Evolutionary conservation across 2,329 filamentous ascomycete species (phyloP), one percentile per base, ranked within the genome.

Genomic region (Calonectria leucothoes): DNA sequence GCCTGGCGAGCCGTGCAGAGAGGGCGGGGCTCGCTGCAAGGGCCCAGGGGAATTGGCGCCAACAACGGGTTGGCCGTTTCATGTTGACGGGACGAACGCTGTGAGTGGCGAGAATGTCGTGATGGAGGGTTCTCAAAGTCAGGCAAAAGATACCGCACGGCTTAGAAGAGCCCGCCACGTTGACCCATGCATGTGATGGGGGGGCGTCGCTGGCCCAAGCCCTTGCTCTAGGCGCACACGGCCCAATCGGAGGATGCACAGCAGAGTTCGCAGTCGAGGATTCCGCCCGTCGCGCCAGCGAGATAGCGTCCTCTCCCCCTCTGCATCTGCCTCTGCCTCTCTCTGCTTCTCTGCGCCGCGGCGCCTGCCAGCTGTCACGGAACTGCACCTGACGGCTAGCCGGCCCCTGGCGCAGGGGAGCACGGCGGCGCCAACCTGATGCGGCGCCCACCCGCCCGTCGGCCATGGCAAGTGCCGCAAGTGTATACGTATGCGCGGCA

Each of bases 91-190:
- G 59, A 23, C 49, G 66, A 55, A 66, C 39, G 49, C 55, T 37
- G 59, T 72, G 70, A 72, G 59, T 72, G 70, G 70, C 17, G 65
- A 72, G 52, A 59, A 45, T 33, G 33, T 51, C 39, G 27, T 69
- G 66, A 31, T 49, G 66, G 66, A 31, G 39, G 66, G 39, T 63
- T 51, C 55, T 25, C 42, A 51, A 59, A 15, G 66, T n/a, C n/a
- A 67, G 64, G 45, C 48, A 57, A 23, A 29, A 64, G 33, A 29
- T 25, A 37, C 42, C 33, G 45, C 29, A 66, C 48, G 35, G 20
- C 33, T 25, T 29, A 31, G 31, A n/a, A 31, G 31, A 29, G 33
- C 37, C 59, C 65, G 66, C 70, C 70, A 72, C 70, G 70, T 72
- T 72, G 59, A 61, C 66, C 70, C 70, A 51, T 66, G 66, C 39